phyloP scores from a whole-genome alignment of 257 asterid species.

The Solanum sejunctum region DNA sequence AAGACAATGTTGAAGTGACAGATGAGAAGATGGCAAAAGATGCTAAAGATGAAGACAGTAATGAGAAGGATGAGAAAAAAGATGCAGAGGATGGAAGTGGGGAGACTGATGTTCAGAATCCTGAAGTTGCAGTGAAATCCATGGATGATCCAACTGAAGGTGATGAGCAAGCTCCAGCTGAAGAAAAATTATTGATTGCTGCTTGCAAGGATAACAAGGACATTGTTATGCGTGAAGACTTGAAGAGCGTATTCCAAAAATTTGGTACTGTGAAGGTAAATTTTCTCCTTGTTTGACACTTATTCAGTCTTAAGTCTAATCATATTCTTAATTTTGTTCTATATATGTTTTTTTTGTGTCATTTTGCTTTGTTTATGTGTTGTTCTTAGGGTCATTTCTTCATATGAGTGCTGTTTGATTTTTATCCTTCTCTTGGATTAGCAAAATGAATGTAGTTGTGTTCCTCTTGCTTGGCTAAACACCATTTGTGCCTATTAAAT shows the following conservation, averaged over 20 bases:
- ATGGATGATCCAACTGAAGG: constrained; percentile 14
- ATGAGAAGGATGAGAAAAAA: not conserved
- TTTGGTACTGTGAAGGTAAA: constrained; percentile 83
- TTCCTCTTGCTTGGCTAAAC: not conserved
- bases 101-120: constrained; percentile 21
- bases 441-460: not conserved
- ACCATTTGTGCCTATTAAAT: not conserved
- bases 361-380: not conserved
- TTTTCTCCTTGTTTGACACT: not conserved
- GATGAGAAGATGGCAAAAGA: constrained; percentile 13
- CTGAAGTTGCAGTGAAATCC: constrained; percentile 34
- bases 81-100: constrained; percentile 8
- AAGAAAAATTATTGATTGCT: constrained; percentile 21
- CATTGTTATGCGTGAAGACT: constrained; percentile 81
- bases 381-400: not conserved
- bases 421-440: not conserved
- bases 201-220: constrained; percentile 56
- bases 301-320: not conserved
- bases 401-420: not conserved
- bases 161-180: constrained; percentile 25
- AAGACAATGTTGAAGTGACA: constrained; percentile 18
- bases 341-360: not conserved
- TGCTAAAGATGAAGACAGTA: not conserved
- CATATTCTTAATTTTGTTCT: not conserved
- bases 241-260: constrained; percentile 47